Conservation (phyloP, 2,329 filamentous ascomycete species). For the Alternaria arbusti region DNA sequence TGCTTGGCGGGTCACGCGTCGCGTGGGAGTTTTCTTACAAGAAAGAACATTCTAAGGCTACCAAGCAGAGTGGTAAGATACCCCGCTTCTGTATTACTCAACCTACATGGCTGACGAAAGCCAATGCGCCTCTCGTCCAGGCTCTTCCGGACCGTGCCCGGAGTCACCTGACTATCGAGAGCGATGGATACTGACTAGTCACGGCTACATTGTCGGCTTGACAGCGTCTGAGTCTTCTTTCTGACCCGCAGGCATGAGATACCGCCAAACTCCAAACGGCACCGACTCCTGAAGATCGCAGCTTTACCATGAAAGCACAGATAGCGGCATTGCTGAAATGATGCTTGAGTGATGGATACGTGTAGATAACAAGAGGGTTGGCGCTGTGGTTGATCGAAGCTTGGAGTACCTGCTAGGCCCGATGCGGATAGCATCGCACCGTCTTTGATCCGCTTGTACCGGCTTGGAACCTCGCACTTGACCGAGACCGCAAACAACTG, state of each 20-base stretch:
- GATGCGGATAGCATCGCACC: background rate
- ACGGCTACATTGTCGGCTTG: background rate
- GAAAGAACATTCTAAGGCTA: background rate
- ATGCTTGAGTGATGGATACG: background rate
- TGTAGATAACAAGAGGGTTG: background rate
- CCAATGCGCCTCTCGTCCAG: slow-evolving; percentile 9
- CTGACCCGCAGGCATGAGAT: background rate
- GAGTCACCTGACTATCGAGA: background rate
- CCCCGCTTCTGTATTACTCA: slow-evolving; percentile 17
- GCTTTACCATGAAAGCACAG: background rate
- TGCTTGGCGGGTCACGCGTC: background rate
- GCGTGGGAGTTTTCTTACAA: slow-evolving; percentile 1
- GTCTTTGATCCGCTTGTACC: background rate
- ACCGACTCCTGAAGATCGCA: background rate
- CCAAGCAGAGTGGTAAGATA: slow-evolving; percentile 8
- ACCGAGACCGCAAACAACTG: background rate
- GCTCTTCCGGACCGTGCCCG: background rate
- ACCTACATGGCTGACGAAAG: slow-evolving; percentile 10
- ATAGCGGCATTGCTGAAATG: background rate
- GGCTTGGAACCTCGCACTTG: background rate
- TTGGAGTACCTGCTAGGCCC: background rate
- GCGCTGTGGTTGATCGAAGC: background rate
- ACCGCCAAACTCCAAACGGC: background rate
- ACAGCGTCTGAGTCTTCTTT: background rate
- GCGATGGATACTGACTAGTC: background rate